Conservation (phyloP, 73 alveolate species). For the Breviolum minutum region DNA sequence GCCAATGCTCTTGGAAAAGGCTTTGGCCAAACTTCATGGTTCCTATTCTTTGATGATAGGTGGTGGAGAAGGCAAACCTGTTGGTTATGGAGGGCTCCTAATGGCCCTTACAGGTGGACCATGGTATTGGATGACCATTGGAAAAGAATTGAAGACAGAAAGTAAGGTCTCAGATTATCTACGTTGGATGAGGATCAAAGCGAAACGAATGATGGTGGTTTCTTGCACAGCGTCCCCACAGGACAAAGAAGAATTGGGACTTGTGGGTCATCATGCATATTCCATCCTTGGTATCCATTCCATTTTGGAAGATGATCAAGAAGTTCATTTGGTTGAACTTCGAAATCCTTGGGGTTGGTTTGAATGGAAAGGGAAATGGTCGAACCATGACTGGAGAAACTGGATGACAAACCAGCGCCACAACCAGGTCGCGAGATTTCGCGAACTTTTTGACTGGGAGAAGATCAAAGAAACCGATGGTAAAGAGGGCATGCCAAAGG, state of each 20-base stretch:
- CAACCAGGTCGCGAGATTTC: conserved; percentile 53
- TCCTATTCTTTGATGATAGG: conserved; percentile 43
- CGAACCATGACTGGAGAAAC: conserved; percentile 41
- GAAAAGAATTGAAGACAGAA: conserved; percentile 41
- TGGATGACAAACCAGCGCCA: conserved; percentile 60
- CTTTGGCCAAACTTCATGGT: conserved; percentile 54
- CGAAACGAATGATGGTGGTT: conserved; percentile 50
- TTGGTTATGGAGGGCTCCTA: conserved; percentile 48
- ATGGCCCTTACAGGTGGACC: conserved; percentile 55
- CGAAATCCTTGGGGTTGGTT: conserved; percentile 88
- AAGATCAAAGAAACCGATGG: conserved; percentile 66
- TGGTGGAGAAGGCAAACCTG: conserved; percentile 71
- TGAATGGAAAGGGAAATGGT: conserved; percentile 73
- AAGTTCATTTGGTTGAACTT: conserved; percentile 51
- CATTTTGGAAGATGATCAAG: conserved; percentile 13
- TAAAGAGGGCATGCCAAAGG: conserved; percentile 53
- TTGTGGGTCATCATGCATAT: conserved; percentile 70
- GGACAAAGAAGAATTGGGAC: conserved; percentile 51
- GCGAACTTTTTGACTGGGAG: conserved; percentile 71
- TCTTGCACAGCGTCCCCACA: neutral
- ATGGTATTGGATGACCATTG: conserved; percentile 70
- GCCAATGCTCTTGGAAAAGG: conserved; percentile 54
- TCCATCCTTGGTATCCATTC: conserved; percentile 47
- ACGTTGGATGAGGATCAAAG: conserved; percentile 40
- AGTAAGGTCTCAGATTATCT: conserved; percentile 42